A percentile compares a stretch with the other conserved stretches of the same genome.
These are phyloP conservation scores for Pistacia vera DNA, from an alignment of 345 rosid species.

Conservation along the genomic window DNA sequence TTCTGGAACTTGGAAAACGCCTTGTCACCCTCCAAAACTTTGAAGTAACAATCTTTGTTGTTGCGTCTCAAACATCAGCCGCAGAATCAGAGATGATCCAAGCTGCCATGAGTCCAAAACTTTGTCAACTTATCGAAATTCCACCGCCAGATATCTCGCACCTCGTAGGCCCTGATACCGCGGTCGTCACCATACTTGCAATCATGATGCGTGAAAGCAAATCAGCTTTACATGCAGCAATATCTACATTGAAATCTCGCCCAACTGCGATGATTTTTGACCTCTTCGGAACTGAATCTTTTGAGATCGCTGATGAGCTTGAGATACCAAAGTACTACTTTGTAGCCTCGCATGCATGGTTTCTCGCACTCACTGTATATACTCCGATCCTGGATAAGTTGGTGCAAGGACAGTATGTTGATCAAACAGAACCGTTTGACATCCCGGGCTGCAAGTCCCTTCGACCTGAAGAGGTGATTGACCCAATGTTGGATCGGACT, in stretches of 20 bases:
- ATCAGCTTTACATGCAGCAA: constrained; percentile 31
- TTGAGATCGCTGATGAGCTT: constrained; percentile 43
- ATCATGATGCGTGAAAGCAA: constrained; percentile 43
- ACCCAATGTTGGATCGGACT: constrained; percentile 36
- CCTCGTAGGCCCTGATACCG: constrained; percentile 31
- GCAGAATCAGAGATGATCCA: constrained; percentile 27
- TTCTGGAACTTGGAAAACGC: constrained; percentile 53
- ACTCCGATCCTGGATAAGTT: constrained; percentile 32
- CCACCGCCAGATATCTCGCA: constrained; percentile 38
- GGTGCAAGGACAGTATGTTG: constrained; percentile 44
- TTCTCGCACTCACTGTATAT: constrained; percentile 40
- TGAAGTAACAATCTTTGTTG: constrained; percentile 43
- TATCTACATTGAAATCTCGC: constrained; percentile 24
- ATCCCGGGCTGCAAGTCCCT: constrained; percentile 59
- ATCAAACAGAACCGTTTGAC: constrained; percentile 30
- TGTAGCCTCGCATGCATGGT: constrained; percentile 53
- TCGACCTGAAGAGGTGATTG: constrained; percentile 41
- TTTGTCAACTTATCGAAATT: constrained; percentile 31
- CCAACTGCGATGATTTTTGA: constrained; percentile 57
- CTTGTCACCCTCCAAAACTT: constrained; percentile 36
- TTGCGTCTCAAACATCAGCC: constrained; percentile 23
- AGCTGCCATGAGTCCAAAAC: constrained; percentile 21
- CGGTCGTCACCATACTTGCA: constrained; percentile 22
- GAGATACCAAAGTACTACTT: constrained; percentile 36
- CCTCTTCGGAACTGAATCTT: constrained; percentile 39